Evolutionary conservation across 371 early-diverging fungal genomes (phyloP).

Genomic region (Polyrhizophydium stewartii): DNA sequence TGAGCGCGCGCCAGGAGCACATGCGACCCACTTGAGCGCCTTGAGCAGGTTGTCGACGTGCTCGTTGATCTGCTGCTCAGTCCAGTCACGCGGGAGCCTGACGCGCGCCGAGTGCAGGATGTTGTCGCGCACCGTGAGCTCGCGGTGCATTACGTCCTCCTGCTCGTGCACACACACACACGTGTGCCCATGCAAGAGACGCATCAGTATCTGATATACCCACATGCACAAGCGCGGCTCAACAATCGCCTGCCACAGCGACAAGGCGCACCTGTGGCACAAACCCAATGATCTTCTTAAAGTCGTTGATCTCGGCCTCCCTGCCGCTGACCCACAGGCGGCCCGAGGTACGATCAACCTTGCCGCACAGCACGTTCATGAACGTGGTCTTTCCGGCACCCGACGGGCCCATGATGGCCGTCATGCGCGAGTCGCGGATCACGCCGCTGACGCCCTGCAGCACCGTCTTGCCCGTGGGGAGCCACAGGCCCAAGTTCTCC

Average conservation of each 20-base stretch:
- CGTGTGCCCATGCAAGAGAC: too few relatives aligned
- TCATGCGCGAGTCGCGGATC: slow-evolving; percentile 48
- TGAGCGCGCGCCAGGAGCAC: too few relatives aligned
- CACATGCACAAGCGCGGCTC: too few relatives aligned
- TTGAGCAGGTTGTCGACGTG: slow-evolving; percentile 47
- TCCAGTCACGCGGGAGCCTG: slow-evolving; percentile 54
- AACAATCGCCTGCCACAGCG: too few relatives aligned
- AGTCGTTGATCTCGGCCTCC: slow-evolving; percentile 34
- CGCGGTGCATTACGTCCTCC: slow-evolving; percentile 63
- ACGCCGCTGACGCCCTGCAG: slow-evolving; percentile 49
- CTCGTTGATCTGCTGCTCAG: slow-evolving; percentile 43
- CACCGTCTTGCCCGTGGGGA: slow-evolving; percentile 52
- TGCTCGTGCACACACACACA: not conserved
- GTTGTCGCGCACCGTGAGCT: slow-evolving; percentile 53
- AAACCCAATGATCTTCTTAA: slow-evolving; percentile 43
- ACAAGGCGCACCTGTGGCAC: slow-evolving; percentile 50
- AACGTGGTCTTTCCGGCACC: slow-evolving; percentile 69
- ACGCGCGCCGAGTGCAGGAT: slow-evolving; percentile 62
- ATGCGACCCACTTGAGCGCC: not conserved
- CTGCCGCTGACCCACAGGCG: slow-evolving; percentile 35
- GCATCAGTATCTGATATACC: too few relatives aligned
- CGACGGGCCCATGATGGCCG: slow-evolving; percentile 80
- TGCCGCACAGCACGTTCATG: slow-evolving; percentile 41
- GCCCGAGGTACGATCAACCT: slow-evolving; percentile 38
- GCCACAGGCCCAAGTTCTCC: slow-evolving; percentile 47